Evolutionary conservation across 768 basidiomycete species (phyloP), one percentile per base, ranked within the genome.

Genomic region (Macrolepiota dolichaula): DNA sequence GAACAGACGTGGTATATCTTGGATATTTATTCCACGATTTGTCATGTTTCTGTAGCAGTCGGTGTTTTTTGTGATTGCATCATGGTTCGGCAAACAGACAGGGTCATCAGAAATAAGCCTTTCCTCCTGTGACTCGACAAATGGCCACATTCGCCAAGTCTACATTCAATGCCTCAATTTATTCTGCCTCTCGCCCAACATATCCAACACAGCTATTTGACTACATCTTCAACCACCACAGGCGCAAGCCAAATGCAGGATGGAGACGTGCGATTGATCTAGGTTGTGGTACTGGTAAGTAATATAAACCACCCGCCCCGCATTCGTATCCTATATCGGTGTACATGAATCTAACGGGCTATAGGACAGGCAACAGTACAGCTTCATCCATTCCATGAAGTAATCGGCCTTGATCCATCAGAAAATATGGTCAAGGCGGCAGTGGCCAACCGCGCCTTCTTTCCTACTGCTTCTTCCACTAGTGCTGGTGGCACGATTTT

Each of bases 201-300:
- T 93, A 93, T 67, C 91, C 92, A 2, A 70, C 74, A 3, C 74
- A 80, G 25, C 76, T 93, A 9, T 92, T 83, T 69, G 82, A 89
- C 25, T 74, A 81, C 44, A 74, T 93, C 46, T 85, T 85, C 66
- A 69, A 75, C 3, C 89, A 85, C 67, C 91, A 93, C 66, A 64
- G 65, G 12, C 64, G 57, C 12, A 66, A 61, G 36, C 58, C 61
- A 11, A 65, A 61, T 49, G 62, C 72, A 51, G 63, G 70, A 56
- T 89, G 84, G 81, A 77, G 83, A 13, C 76, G 73, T 17, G 90
- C 88, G 0, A 77, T 92, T 0, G 92, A 95, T 66, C 70, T 93
- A 1, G 92, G 93, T 3, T 94, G 92, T 72, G 92, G 93, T 27
- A 91, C 92, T n/a, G 89, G 92, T 89, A 60, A 11, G 70, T 65